Percentiles rank a stretch among this genome's conserved stretches.
Evolutionary conservation across 495 filamentous ascomycete genomes (phyloP).

Genomic region (Aspergillus cristatus): DNA sequence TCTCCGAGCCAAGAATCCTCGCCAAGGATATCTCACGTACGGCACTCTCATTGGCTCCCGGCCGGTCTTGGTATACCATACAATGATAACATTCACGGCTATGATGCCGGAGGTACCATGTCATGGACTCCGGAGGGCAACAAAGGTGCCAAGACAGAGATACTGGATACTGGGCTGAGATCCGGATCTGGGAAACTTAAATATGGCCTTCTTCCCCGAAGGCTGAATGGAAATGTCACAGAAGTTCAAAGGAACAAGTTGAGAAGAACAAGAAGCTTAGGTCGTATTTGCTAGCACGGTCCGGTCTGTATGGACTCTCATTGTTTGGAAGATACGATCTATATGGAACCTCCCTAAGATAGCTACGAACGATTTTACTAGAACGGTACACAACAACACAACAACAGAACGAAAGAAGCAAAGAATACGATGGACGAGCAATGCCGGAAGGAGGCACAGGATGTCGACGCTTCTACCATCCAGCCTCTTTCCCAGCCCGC

Average conservation of each 20-base stretch:
- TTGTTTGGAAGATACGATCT: conserved; percentile 24
- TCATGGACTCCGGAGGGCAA: too few relatives aligned
- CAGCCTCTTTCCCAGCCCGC: conserved; percentile 47
- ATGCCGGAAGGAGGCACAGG: conserved; percentile 26
- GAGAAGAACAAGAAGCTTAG: too few relatives aligned
- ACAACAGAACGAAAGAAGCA: neutral
- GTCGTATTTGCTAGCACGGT: too few relatives aligned
- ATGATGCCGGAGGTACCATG: too few relatives aligned
- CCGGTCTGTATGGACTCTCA: conserved; percentile 35
- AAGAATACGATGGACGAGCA: conserved; percentile 5
- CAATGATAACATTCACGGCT: too few relatives aligned
- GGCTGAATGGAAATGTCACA: neutral
- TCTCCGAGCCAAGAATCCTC: conserved; percentile 1
- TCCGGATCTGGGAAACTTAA: conserved; percentile 3
- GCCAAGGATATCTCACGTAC: too few relatives aligned
- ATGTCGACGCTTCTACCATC: conserved; percentile 2
- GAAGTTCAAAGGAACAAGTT: neutral
- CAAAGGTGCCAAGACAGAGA: too few relatives aligned
- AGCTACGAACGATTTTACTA: too few relatives aligned
- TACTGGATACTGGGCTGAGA: too few relatives aligned
- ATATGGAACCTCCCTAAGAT: conserved; percentile 28
- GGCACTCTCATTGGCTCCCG: too few relatives aligned
- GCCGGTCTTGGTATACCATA: too few relatives aligned
- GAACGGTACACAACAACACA: conserved; percentile 10
- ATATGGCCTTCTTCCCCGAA: conserved; percentile 3